Percentiles rank a stretch among this genome's conserved stretches.
These are phyloP conservation scores for Scytalidium lignicola DNA, from an alignment of 2,329 filamentous ascomycete genomes.

Conservation along the genomic window DNA sequence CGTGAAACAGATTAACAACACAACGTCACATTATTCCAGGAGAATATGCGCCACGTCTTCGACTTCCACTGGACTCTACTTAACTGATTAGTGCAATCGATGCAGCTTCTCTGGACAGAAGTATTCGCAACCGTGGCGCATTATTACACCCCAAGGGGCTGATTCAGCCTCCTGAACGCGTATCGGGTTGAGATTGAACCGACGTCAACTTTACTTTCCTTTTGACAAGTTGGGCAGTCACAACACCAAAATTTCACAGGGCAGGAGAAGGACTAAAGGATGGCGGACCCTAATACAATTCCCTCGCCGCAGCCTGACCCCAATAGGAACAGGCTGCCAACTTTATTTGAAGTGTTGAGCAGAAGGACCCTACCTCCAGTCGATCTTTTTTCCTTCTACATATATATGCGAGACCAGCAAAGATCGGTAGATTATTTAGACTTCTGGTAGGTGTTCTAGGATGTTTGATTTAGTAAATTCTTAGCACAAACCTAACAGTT, in stretches of 20 bases:
- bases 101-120: not conserved
- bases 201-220: not conserved
- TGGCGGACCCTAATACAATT: constrained; percentile 27
- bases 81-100: not conserved
- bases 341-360: constrained; percentile 91
- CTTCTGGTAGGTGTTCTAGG: constrained; percentile 69
- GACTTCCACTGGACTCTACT: not conserved
- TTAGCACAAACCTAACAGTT: constrained; percentile 4
- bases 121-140: not conserved
- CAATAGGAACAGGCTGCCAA: constrained; percentile 79
- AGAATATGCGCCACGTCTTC: not conserved
- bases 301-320: constrained; percentile 55
- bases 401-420: constrained; percentile 99
- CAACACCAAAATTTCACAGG: not conserved
- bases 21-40: not conserved
- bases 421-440: constrained; percentile 96
- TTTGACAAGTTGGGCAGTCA: not conserved
- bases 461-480: not conserved
- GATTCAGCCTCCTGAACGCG: not conserved
- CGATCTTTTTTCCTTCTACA: constrained; percentile 98
- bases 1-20: not conserved
- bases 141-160: not conserved
- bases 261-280: constrained; percentile 8
- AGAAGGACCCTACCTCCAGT: constrained; percentile 92
- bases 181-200: not conserved